A percentile compares a stretch with the other conserved stretches of the same genome.
phyloP scores from a whole-genome alignment of 495 filamentous ascomycete species.

The Hypoxylon subgilvum region DNA sequence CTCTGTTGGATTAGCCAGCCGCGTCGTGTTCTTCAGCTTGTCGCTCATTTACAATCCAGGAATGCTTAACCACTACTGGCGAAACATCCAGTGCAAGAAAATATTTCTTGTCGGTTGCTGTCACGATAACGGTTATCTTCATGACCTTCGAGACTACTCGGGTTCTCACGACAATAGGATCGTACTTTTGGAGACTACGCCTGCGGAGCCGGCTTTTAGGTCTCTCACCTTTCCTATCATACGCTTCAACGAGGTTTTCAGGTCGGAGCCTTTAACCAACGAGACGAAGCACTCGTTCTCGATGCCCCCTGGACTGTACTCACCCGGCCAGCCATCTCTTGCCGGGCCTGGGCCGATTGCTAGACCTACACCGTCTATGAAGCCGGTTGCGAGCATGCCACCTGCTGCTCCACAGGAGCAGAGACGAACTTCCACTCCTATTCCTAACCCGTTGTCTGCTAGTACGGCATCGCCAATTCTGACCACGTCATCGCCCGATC shows the following conservation, averaged over 20 bases:
- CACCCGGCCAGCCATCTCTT: conserved; percentile 27
- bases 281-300: conserved; percentile 33
- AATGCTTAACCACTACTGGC: conserved; percentile 43
- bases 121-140: conserved; percentile 45
- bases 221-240: conserved; percentile 40
- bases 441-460: conserved; percentile 16
- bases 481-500: conserved; percentile 27
- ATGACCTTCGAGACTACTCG: conserved; percentile 42
- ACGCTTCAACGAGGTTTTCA: conserved; percentile 42
- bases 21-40: neutral
- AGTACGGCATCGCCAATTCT: conserved; percentile 33
- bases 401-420: conserved; percentile 26
- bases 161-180: conserved; percentile 28
- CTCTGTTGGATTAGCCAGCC: neutral
- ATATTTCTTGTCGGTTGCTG: conserved; percentile 42
- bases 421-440: conserved; percentile 20
- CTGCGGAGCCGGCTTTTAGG: conserved; percentile 39
- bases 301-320: conserved; percentile 17
- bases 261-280: conserved; percentile 39
- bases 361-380: conserved; percentile 29
- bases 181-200: conserved; percentile 41
- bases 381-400: conserved; percentile 7
- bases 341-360: conserved; percentile 35
- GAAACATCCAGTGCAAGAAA: conserved; percentile 42
- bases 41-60: conserved; percentile 26